Evolutionary conservation across 2,329 filamentous ascomycete species (phyloP).

Genomic region (Hypoxylon sp.): DNA sequence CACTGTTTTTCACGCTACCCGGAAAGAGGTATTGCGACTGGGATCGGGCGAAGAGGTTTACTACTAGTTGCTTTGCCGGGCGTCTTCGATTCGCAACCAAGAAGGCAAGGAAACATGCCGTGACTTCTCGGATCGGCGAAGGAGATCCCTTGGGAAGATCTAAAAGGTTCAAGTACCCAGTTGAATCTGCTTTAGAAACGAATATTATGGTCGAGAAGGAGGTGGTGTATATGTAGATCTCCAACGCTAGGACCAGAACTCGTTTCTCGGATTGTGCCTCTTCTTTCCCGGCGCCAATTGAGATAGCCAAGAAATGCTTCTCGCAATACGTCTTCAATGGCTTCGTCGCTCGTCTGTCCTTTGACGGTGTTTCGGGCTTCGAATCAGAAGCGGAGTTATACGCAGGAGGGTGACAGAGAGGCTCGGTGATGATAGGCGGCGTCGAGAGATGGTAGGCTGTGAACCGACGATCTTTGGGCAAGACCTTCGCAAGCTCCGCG

Average conservation of each 20-base stretch:
- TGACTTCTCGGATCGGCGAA: conserved; percentile 81
- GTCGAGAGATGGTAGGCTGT: conserved; percentile 89
- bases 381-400: conserved; percentile 53
- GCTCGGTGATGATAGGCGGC: conserved; percentile 77
- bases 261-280: conserved; percentile 53
- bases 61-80: conserved; percentile 74
- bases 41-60: conserved; percentile 92
- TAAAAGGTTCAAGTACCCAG: conserved; percentile 81
- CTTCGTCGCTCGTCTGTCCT: conserved; percentile 65
- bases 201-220: conserved; percentile 86
- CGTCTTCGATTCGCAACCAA: conserved; percentile 76
- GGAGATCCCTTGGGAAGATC: conserved; percentile 70
- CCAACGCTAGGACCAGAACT: conserved; percentile 84
- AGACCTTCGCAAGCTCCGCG: conserved; percentile 60
- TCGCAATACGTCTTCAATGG: conserved; percentile 78
- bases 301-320: conserved; percentile 77
- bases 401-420: conserved; percentile 84
- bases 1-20: conserved; percentile 83
- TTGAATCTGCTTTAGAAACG: conserved; percentile 96
- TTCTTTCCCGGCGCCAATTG: conserved; percentile 55
- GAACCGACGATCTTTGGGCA: conserved; percentile 70
- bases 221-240: conserved; percentile 89
- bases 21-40: conserved; percentile 97
- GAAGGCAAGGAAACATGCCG: conserved; percentile 80
- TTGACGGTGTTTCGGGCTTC: conserved; percentile 58